Percentiles rank a stretch among this genome's conserved stretches.
These are phyloP conservation scores for Radiomyces spectabilis DNA, from an alignment of 192 early-diverging fungal genomes.

Conservation along the genomic window DNA sequence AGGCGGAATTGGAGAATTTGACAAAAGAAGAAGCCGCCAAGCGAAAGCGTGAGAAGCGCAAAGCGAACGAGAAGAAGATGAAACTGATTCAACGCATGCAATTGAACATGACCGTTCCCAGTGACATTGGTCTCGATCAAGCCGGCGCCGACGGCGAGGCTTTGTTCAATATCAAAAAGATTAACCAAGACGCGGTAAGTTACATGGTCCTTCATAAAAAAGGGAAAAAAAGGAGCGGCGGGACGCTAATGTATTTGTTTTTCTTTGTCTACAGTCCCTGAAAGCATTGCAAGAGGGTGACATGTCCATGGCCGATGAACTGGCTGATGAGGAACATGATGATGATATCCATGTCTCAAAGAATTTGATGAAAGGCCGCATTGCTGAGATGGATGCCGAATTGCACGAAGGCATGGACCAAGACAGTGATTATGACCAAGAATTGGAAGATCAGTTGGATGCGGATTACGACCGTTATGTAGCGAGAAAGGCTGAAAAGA, in stretches of 20 bases:
- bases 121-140: constrained; percentile 70
- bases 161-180: constrained; percentile 50
- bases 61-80: constrained; percentile 61
- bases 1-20: constrained; percentile 41
- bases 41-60: constrained; percentile 49
- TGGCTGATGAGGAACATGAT: constrained; percentile 46
- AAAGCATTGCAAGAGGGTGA: constrained; percentile 47
- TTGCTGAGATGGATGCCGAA: constrained; percentile 11
- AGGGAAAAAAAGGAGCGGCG: too few relatives aligned
- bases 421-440: constrained; percentile 13
- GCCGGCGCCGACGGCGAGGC: constrained; percentile 38
- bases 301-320: constrained; percentile 52
- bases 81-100: constrained; percentile 69
- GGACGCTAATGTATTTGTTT: too few relatives aligned
- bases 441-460: constrained; percentile 36
- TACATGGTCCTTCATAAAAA: too few relatives aligned
- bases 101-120: constrained; percentile 70
- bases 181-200: constrained; percentile 38
- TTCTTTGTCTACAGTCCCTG: constrained; percentile 19
- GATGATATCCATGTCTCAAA: constrained; percentile 9
- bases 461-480: constrained; percentile 64
- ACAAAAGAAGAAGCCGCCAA: constrained; percentile 39
- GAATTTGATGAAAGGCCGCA: constrained; percentile 2
- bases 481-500: constrained; percentile 62
- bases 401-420: constrained; percentile 7